These are phyloP conservation scores for Castanea crenata DNA, from an alignment of 306 rosid species.

Conservation along the genomic window DNA sequence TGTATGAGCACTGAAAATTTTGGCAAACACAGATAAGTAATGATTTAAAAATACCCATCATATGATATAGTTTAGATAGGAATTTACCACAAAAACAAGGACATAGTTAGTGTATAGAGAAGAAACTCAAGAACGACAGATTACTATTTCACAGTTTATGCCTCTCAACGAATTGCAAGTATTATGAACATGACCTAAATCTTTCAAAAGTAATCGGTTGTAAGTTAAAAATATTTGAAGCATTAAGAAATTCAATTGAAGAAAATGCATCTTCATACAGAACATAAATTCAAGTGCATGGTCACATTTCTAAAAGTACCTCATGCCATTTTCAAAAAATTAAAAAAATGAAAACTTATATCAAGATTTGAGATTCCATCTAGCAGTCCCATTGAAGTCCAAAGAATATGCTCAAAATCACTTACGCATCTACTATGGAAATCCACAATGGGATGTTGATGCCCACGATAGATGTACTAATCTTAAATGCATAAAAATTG, in stretches of 20 bases:
- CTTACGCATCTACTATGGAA: too few species aligned
- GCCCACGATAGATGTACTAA: background rate
- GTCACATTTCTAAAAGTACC: background rate
- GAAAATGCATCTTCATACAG: background rate
- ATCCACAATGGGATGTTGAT: too few species aligned
- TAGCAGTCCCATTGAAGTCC: too few species aligned
- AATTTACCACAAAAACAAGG: background rate
- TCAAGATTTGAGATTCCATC: too few species aligned
- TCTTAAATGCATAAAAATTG: background rate
- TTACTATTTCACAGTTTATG: background rate
- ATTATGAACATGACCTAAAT: background rate
- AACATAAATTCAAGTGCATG: background rate
- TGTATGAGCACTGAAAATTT: slow-evolving; percentile 28
- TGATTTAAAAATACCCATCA: background rate
- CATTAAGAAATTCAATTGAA: background rate
- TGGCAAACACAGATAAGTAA: background rate
- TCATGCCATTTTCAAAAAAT: too few species aligned
- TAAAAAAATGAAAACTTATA: too few species aligned
- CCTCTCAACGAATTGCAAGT: background rate
- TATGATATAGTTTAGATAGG: background rate
- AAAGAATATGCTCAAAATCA: too few species aligned
- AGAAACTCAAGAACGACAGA: background rate
- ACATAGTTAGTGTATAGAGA: background rate
- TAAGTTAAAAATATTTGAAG: background rate
- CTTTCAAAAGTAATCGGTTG: background rate